phyloP scores from a whole-genome alignment of 441 rosid species.

The Adansonia grandidieri region DNA sequence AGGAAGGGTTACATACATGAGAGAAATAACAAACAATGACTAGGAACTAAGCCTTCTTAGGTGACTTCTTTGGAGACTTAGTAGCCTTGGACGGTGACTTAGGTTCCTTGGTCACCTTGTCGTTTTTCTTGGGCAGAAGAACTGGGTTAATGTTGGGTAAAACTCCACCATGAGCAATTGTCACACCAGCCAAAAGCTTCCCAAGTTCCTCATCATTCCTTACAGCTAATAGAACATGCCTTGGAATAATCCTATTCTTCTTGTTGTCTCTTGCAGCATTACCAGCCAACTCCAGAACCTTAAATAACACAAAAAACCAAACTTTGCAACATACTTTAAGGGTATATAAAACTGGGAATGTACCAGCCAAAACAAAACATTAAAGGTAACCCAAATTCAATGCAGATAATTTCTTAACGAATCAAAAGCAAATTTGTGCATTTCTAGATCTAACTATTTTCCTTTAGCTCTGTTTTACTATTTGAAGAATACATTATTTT shows the following conservation, averaged over 20 bases:
- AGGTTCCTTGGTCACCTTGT: constrained; percentile 47
- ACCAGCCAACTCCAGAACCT: constrained; percentile 57
- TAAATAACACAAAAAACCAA: not conserved
- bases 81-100: constrained; percentile 63
- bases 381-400: not conserved
- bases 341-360: not conserved
- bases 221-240: constrained; percentile 60
- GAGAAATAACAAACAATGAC: not conserved
- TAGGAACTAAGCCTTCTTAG: constrained; percentile 48
- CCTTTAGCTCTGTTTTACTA: not conserved
- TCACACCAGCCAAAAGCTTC: constrained; percentile 61
- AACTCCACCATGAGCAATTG: constrained; percentile 63
- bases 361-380: too few relatives aligned
- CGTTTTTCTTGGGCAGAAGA: constrained; percentile 57
- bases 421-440: too few relatives aligned
- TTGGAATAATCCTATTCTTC: constrained; percentile 59
- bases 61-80: constrained; percentile 64
- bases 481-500: not conserved
- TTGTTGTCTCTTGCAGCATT: constrained; percentile 58
- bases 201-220: constrained; percentile 71
- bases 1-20: not conserved
- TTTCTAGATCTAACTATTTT: not conserved
- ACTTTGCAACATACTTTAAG: not conserved
- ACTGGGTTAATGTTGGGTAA: constrained; percentile 64
- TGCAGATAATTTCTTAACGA: not conserved